Percentiles rank a stretch among this genome's conserved stretches.
Conservation (phyloP, 352 stramenopile species). For the Phytophthora hybrid region DNA sequence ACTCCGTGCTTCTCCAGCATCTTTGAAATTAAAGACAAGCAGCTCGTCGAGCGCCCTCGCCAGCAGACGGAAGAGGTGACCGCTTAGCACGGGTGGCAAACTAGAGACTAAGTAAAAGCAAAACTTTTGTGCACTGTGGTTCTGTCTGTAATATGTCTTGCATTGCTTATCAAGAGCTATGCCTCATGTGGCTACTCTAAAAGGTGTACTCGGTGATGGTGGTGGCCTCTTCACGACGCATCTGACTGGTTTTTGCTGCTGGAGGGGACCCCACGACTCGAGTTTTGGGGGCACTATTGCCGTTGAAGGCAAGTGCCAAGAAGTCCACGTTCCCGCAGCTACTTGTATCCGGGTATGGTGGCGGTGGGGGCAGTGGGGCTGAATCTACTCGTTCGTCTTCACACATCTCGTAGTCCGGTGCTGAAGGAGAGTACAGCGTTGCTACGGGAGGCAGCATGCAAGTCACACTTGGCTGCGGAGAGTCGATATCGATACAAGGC, state of each 20-base stretch:
- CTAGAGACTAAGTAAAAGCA: background rate
- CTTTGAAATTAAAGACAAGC: conserved; percentile 82
- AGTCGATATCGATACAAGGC: background rate
- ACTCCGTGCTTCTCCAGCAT: conserved; percentile 83
- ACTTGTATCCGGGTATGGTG: conserved; percentile 13
- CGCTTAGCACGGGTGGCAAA: conserved; percentile 10
- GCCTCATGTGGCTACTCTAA: conserved; percentile 7
- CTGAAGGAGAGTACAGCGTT: conserved; percentile 36
- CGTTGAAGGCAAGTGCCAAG: conserved; percentile 60
- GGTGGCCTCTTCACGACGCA: conserved; percentile 35
- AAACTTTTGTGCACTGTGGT: background rate
- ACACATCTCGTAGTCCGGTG: conserved; percentile 30
- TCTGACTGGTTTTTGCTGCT: conserved; percentile 30
- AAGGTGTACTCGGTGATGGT: conserved; percentile 35
- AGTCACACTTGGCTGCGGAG: conserved; percentile 2
- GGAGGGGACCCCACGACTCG: background rate
- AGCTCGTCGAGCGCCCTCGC: conserved; percentile 52
- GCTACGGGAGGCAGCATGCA: conserved; percentile 16
- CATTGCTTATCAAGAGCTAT: background rate
- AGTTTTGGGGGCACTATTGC: conserved; percentile 14
- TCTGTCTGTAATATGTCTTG: background rate
- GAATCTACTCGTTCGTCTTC: conserved; percentile 19
- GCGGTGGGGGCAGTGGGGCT: conserved; percentile 13
- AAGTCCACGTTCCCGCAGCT: conserved; percentile 45
- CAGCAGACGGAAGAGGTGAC: conserved; percentile 32